These are phyloP conservation scores for Ophiosphaerella korrae DNA, from an alignment of 2,329 filamentous ascomycete species.

Conservation along the genomic window DNA sequence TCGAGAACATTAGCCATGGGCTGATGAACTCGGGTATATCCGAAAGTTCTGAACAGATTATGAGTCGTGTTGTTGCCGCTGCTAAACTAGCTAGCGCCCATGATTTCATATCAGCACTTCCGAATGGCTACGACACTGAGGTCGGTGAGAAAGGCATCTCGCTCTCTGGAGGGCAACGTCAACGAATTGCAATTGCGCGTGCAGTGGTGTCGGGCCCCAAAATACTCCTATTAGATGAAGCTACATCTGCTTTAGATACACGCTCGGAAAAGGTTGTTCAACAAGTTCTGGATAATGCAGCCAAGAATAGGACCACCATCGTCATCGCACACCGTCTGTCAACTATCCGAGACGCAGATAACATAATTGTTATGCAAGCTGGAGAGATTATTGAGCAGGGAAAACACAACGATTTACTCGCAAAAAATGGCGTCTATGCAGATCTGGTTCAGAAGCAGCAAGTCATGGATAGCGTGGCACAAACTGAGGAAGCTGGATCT, in stretches of 20 bases:
- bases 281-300: conserved; percentile 60
- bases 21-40: conserved; percentile 29
- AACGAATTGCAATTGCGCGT: conserved; percentile 70
- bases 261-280: conserved; percentile 68
- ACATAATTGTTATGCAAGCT: conserved; percentile 13
- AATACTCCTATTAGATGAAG: conserved; percentile 81
- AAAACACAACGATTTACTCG: background rate
- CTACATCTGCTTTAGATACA: conserved; percentile 81
- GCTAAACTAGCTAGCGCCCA: conserved; percentile 59
- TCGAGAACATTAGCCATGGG: conserved; percentile 78
- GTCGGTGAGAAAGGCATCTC: conserved; percentile 34
- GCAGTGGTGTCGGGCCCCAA: conserved; percentile 77
- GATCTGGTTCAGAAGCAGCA: background rate
- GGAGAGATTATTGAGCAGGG: conserved; percentile 13
- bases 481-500: no score
- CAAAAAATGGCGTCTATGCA: background rate
- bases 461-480: no score
- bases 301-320: conserved; percentile 65
- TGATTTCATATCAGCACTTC: conserved; percentile 63
- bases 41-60: conserved; percentile 4
- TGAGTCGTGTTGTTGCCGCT: conserved; percentile 55
- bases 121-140: conserved; percentile 38
- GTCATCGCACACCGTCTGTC: conserved; percentile 77
- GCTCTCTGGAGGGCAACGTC: conserved; percentile 66
- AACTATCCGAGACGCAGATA: conserved; percentile 77